Evolutionary conservation across 148 eudicot genomes (phyloP).

Genomic region (Silene uniflora): DNA sequence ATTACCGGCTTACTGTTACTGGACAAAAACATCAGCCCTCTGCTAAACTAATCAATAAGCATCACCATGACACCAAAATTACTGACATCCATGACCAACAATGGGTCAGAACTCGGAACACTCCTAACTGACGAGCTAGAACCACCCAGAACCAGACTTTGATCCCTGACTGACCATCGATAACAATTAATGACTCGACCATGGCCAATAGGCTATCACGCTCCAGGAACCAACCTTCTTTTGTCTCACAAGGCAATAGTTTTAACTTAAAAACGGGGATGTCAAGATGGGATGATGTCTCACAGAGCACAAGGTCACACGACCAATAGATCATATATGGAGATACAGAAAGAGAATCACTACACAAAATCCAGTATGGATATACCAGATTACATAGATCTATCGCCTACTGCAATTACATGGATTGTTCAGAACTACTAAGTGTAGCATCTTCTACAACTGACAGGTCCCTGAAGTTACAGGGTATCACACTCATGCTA

Average conservation of each 20-base stretch:
- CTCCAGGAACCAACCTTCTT: not conserved
- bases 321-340: not conserved
- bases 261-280: no score
- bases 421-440: not conserved
- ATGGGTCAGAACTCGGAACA: no score
- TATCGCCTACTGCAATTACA: slow-evolving; percentile 2
- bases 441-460: slow-evolving; percentile 3
- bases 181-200: no score
- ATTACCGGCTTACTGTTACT: no score
- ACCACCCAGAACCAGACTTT: not conserved
- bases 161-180: not conserved
- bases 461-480: not conserved
- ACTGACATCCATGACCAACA: not conserved
- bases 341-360: not conserved
- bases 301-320: not conserved
- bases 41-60: no score
- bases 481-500: not conserved
- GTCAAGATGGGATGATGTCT: not conserved
- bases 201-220: not conserved
- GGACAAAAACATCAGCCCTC: no score
- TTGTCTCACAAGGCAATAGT: not conserved
- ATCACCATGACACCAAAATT: not conserved
- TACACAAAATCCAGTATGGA: not conserved
- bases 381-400: slow-evolving; percentile 1
- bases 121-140: not conserved